phyloP scores from a whole-genome alignment of 1,139 yeast species.

The Geotrichum candidum region DNA sequence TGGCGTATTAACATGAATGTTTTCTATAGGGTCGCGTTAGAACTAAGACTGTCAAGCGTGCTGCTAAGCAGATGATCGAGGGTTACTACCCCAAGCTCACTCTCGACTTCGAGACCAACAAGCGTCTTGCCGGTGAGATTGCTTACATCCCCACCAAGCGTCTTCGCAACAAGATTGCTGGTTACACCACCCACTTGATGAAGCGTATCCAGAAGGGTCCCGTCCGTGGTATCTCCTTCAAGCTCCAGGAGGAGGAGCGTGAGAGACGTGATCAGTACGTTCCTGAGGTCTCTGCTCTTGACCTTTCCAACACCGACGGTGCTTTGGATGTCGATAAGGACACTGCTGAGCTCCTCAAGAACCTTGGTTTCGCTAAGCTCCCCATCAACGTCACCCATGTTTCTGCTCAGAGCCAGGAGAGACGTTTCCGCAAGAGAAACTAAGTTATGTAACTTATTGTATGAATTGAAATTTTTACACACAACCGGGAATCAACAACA shows the following conservation, averaged over 20 bases:
- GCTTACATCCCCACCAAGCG: constrained; percentile 99
- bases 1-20: neutral
- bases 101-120: constrained; percentile 99
- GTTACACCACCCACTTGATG: constrained; percentile 99
- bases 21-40: constrained; percentile 32
- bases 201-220: constrained; percentile 99
- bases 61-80: constrained; percentile 99
- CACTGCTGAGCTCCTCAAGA: constrained; percentile 93
- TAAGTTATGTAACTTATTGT: constrained; percentile 33
- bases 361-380: constrained; percentile 86
- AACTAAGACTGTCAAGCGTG: constrained; percentile 99
- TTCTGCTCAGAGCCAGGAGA: constrained; percentile 86
- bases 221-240: constrained; percentile 99
- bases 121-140: constrained; percentile 97
- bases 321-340: constrained; percentile 97
- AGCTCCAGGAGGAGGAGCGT: constrained; percentile 99
- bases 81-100: constrained; percentile 99
- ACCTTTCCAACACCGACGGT: constrained; percentile 90
- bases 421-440: constrained; percentile 94
- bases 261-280: constrained; percentile 99
- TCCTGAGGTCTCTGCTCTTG: constrained; percentile 99
- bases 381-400: constrained; percentile 89
- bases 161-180: constrained; percentile 99
- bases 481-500: neutral
- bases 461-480: neutral